Conservation (phyloP, 2,329 filamentous ascomycete species). For the Calonectria pseudoreteaudii region DNA sequence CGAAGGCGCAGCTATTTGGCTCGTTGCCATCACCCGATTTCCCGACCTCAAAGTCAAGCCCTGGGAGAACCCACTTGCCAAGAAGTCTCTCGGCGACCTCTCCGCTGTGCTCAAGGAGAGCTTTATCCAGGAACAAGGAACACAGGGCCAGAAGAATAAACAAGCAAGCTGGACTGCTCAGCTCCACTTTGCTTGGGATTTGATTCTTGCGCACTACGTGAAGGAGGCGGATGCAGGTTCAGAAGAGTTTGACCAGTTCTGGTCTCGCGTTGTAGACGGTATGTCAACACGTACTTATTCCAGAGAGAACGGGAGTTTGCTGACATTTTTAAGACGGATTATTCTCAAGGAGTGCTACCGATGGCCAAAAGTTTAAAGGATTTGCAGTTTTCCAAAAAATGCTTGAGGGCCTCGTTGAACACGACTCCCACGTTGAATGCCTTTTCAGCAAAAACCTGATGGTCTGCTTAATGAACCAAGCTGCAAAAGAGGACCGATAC, state of each 20-base stretch:
- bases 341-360: conserved; percentile 84
- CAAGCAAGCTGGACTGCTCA: conserved; percentile 84
- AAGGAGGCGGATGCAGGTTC: conserved; percentile 50
- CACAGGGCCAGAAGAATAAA: conserved; percentile 60
- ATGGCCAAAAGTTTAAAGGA: conserved; percentile 91
- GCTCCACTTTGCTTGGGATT: conserved; percentile 88
- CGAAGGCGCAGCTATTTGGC: conserved; percentile 91
- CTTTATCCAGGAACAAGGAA: conserved; percentile 60
- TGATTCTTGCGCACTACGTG: conserved; percentile 72
- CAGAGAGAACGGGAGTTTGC: neutral
- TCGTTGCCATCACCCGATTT: conserved; percentile 75
- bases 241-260: conserved; percentile 79
- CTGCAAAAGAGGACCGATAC: conserved; percentile 80
- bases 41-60: conserved; percentile 73
- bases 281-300: conserved; percentile 47
- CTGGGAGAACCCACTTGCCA: conserved; percentile 82
- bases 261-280: conserved; percentile 89
- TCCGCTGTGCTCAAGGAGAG: conserved; percentile 85
- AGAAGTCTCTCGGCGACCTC: conserved; percentile 75
- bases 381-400: conserved; percentile 88
- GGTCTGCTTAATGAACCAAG: conserved; percentile 84
- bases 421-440: conserved; percentile 58
- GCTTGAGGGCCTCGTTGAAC: conserved; percentile 66
- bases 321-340: conserved; percentile 73
- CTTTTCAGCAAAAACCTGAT: conserved; percentile 89